Conservation (phyloP, 1,284 basidiomycete species). For the Leccinum laetum region DNA sequence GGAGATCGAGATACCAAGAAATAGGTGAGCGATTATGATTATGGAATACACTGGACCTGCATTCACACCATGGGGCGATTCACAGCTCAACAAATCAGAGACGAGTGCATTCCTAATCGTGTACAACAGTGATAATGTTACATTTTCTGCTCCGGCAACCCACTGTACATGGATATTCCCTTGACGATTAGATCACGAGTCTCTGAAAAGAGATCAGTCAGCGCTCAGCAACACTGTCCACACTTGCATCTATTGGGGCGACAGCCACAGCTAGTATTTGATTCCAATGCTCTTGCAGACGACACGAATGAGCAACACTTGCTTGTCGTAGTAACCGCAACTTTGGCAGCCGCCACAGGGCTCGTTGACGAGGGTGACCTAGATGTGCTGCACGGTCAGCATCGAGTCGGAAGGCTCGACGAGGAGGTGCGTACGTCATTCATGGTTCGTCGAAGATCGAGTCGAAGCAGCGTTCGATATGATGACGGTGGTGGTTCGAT, state of each 20-base stretch:
- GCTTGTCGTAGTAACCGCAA: too few species aligned
- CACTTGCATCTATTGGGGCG: background rate
- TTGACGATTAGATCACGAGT: background rate
- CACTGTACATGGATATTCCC: background rate
- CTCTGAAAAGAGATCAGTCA: background rate
- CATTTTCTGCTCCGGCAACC: background rate
- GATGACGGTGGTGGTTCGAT: background rate
- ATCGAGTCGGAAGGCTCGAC: too few species aligned
- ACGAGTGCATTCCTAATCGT: constrained; percentile 6
- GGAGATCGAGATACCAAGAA: constrained; percentile 62
- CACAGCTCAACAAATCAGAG: constrained; percentile 24
- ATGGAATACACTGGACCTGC: background rate
- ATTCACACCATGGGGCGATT: background rate
- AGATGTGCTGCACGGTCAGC: too few species aligned
- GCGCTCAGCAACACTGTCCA: background rate
- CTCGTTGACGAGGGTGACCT: too few species aligned
- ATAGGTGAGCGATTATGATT: constrained; percentile 44
- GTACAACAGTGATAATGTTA: background rate
- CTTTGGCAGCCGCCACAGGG: too few species aligned
- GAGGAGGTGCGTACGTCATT: background rate
- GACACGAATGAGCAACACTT: too few species aligned
- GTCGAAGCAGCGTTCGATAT: background rate
- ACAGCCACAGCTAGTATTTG: background rate
- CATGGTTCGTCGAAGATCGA: background rate
- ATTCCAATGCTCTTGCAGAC: background rate